Conservation (phyloP, 371 early-diverging fungal genomes). For the Dinochytrium kinnereticum region DNA sequence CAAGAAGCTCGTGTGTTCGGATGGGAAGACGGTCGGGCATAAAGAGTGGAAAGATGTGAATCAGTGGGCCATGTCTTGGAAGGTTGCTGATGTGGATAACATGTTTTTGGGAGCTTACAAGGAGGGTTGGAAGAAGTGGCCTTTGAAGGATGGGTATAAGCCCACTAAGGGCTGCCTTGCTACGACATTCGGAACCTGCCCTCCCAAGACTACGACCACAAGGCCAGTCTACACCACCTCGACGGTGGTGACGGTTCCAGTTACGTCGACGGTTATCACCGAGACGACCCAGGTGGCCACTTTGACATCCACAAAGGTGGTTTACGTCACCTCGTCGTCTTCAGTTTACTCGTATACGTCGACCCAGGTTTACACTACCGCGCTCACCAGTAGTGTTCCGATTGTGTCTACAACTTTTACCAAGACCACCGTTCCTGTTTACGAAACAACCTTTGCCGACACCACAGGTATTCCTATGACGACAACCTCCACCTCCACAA, state of each 20-base stretch:
- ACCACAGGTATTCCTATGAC: background rate
- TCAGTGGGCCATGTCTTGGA: constrained; percentile 4
- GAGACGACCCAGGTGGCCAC: background rate
- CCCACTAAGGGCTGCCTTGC: background rate
- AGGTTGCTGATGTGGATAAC: background rate
- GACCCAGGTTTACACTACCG: background rate
- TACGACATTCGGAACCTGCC: background rate
- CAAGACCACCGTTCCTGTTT: background rate
- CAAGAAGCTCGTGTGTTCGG: background rate
- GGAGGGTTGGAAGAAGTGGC: background rate
- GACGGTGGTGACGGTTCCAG: background rate
- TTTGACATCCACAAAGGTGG: background rate
- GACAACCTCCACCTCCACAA: background rate
- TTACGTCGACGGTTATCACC: background rate
- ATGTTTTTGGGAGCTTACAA: background rate
- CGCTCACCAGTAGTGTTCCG: background rate
- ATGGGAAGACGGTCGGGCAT: background rate
- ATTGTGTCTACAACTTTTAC: too few species aligned
- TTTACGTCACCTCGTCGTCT: background rate
- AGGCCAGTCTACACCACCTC: background rate
- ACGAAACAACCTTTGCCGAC: background rate
- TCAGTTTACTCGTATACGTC: background rate
- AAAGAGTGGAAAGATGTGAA: background rate
- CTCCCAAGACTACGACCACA: background rate
- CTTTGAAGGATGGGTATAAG: background rate